A percentile compares a stretch with the other conserved stretches of the same genome.
Evolutionary conservation across 805 yeast species (phyloP).

Genomic region (Yamadazyma laniorum): DNA sequence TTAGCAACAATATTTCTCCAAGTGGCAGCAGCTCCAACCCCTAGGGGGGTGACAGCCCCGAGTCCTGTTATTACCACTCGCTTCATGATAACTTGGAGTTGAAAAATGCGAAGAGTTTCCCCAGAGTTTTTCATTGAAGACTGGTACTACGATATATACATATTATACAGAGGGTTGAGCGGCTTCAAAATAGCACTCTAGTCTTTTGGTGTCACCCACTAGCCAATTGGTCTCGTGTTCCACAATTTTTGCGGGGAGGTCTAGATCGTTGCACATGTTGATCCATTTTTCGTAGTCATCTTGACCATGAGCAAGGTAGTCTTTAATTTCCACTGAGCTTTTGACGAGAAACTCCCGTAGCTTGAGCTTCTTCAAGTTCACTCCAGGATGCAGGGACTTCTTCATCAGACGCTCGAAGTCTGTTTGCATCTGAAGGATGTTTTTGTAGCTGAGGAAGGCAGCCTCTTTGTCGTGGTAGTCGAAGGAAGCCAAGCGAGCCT

Average conservation of each 20-base stretch:
- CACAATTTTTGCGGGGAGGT: conserved; percentile 21
- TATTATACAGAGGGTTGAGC: neutral
- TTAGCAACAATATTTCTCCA: conserved; percentile 56
- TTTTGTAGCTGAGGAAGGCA: conserved; percentile 26
- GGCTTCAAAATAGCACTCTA: conserved; percentile 22
- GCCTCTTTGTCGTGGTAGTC: conserved; percentile 17
- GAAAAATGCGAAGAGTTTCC: conserved; percentile 4
- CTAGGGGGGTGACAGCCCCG: conserved; percentile 84
- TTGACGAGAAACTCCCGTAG: conserved; percentile 21
- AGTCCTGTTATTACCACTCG: conserved; percentile 92
- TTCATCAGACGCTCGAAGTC: conserved; percentile 27
- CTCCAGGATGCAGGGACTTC: conserved; percentile 9
- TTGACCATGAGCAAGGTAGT: conserved; percentile 7
- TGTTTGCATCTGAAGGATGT: conserved; percentile 27
- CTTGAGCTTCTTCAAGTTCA: conserved; percentile 30
- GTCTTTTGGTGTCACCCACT: conserved; percentile 41
- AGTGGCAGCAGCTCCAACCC: conserved; percentile 55
- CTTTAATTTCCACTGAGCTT: neutral
- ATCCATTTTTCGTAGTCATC: conserved; percentile 30
- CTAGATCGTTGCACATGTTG: conserved; percentile 20
- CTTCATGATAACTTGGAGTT: conserved; percentile 16
- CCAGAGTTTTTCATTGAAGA: neutral
- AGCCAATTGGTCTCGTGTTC: conserved; percentile 33
- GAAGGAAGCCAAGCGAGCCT: conserved; percentile 12
- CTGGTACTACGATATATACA: neutral